Conservation (phyloP, 2,329 filamentous ascomycete genomes). For the Epicoccum nigrum region DNA sequence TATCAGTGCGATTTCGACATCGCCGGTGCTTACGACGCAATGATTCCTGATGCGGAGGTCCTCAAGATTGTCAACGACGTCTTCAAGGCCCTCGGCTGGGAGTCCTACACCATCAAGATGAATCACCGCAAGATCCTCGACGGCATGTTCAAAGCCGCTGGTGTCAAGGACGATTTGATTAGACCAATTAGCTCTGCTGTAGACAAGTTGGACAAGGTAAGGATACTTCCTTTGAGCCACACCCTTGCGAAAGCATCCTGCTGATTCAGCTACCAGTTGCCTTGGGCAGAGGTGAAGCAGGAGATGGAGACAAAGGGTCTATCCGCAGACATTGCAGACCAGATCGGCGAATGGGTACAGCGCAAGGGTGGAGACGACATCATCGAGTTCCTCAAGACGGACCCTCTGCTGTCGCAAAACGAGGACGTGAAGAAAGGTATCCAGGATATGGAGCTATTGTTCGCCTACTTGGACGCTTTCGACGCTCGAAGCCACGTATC, state of each 20-base stretch:
- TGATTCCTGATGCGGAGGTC: constrained; percentile 92
- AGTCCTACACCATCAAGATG: constrained; percentile 84
- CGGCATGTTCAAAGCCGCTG: constrained; percentile 88
- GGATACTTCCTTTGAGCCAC: not conserved
- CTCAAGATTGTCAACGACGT: constrained; percentile 84
- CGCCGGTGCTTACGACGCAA: constrained; percentile 80
- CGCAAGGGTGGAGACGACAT: constrained; percentile 77
- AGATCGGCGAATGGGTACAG: constrained; percentile 84
- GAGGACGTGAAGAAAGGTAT: constrained; percentile 76
- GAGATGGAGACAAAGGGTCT: constrained; percentile 97
- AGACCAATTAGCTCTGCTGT: constrained; percentile 89
- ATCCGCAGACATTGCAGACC: constrained; percentile 76
- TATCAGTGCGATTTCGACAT: constrained; percentile 98
- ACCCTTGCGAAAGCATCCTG: not conserved
- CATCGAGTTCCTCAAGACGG: constrained; percentile 52
- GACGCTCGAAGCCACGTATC: constrained; percentile 75
- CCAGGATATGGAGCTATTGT: constrained; percentile 79
- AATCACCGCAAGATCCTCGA: constrained; percentile 96
- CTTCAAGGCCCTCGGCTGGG: constrained; percentile 79
- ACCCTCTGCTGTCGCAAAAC: constrained; percentile 57
- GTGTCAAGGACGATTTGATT: constrained; percentile 85
- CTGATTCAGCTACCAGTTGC: constrained; percentile 48
- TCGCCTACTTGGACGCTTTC: constrained; percentile 82
- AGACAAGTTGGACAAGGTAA: constrained; percentile 90
- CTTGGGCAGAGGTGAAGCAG: constrained; percentile 86